phyloP scores from a whole-genome alignment of 1,284 basidiomycete genomes.

The Ustilago bromivora region DNA sequence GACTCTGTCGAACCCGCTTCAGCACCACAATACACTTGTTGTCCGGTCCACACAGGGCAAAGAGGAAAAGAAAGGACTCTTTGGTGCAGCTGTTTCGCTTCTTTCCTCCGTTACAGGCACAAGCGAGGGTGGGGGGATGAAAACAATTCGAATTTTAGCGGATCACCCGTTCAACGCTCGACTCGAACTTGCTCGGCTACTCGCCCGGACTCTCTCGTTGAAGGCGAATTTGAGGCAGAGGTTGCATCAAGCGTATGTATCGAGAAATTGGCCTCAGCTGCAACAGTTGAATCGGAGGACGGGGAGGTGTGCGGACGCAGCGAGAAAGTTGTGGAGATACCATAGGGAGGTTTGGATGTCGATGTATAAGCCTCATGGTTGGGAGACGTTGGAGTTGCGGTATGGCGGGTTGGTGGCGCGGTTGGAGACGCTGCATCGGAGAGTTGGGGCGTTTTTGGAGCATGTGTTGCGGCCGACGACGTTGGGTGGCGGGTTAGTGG shows the following conservation, averaged over 20 bases:
- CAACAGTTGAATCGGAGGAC: slow-evolving; percentile 31
- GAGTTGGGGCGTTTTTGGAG: slow-evolving; percentile 47
- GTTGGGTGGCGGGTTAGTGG: neutral
- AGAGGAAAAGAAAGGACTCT: slow-evolving; percentile 1
- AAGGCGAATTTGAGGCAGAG: slow-evolving; percentile 54
- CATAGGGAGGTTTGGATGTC: slow-evolving; percentile 69
- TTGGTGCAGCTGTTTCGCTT: slow-evolving; percentile 18
- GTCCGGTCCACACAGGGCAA: neutral
- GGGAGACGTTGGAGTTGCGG: slow-evolving; percentile 69
- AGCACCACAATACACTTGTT: slow-evolving; percentile 17
- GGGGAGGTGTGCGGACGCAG: slow-evolving; percentile 36
- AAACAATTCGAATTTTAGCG: slow-evolving; percentile 31
- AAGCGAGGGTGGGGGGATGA: neutral
- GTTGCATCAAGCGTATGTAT: slow-evolving; percentile 52
- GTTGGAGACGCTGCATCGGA: slow-evolving; percentile 67
- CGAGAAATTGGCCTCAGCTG: slow-evolving; percentile 50
- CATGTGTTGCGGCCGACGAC: slow-evolving; percentile 16
- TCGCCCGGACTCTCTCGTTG: slow-evolving; percentile 46
- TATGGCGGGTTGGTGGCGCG: slow-evolving; percentile 69
- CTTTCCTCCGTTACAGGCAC: slow-evolving; percentile 12
- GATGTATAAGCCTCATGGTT: slow-evolving; percentile 67
- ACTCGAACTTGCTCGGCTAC: slow-evolving; percentile 45
- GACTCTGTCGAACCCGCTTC: slow-evolving; percentile 19
- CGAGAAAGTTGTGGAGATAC: slow-evolving; percentile 61
- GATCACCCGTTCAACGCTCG: slow-evolving; percentile 61